A percentile compares a stretch with the other conserved stretches of the same genome.
Conservation (phyloP, 768 basidiomycete genomes). For the Tricholoma hemisulphureum region DNA sequence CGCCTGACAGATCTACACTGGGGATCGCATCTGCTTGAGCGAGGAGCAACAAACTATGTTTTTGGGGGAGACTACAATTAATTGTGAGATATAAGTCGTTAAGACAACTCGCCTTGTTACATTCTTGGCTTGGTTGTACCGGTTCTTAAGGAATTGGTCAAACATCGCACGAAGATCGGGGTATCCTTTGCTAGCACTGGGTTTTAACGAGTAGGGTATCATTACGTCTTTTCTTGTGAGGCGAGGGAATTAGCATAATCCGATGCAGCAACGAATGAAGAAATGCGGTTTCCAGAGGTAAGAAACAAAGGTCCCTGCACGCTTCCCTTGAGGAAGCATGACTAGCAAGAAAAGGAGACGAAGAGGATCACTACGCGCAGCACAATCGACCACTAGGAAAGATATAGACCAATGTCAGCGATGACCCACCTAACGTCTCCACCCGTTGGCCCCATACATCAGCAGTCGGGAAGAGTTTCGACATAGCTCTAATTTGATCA, state of each 20-base stretch:
- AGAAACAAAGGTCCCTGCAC: background rate
- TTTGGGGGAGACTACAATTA: background rate
- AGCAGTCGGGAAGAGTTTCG: constrained; percentile 33
- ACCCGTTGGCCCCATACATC: constrained; percentile 44
- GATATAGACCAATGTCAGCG: background rate
- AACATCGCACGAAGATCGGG: constrained; percentile 21
- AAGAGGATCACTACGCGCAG: background rate
- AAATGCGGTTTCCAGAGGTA: constrained; percentile 1
- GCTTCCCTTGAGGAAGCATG: too few species aligned
- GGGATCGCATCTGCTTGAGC: constrained; percentile 36
- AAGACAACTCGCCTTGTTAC: constrained; percentile 22
- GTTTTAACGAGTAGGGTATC: constrained; percentile 29
- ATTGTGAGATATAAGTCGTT: background rate
- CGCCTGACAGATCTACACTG: constrained; percentile 23
- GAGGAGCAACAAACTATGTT: constrained; percentile 28
- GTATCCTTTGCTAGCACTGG: constrained; percentile 16
- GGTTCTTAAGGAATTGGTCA: constrained; percentile 30
- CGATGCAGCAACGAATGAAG: background rate
- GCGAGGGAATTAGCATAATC: constrained; percentile 2
- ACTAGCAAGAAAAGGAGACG: background rate
- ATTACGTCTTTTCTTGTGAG: constrained; percentile 43
- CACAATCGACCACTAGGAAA: background rate
- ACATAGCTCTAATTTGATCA: constrained; percentile 34
- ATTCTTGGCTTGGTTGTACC: constrained; percentile 32
- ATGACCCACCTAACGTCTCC: constrained; percentile 38